A percentile compares a stretch with the other conserved stretches of the same genome.
These are phyloP conservation scores for Keithomyces neogunnii DNA, from an alignment of 2,329 filamentous ascomycete species.

Conservation along the genomic window DNA sequence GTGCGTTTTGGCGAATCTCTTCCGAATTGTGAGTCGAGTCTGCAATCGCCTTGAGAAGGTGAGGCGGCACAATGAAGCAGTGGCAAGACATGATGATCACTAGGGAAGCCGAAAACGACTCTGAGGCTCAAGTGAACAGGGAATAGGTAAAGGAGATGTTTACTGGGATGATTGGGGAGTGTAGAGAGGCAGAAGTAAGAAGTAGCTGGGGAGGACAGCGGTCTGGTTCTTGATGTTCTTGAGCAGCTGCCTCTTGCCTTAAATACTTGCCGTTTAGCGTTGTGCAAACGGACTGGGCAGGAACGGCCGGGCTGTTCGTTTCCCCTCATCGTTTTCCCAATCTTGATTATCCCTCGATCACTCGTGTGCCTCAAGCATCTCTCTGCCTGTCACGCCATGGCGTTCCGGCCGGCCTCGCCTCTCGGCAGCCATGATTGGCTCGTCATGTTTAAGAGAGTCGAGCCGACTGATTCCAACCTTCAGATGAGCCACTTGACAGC, in stretches of 20 bases:
- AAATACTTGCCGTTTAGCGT: neutral
- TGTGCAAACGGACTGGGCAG: neutral
- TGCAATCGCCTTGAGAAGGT: slow-evolving; percentile 35
- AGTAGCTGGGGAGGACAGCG: no score
- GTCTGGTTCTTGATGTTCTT: neutral
- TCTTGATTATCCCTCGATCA: neutral
- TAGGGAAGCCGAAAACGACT: neutral
- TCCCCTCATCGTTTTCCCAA: neutral
- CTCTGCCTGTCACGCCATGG: no score
- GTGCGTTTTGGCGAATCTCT: slow-evolving; percentile 26
- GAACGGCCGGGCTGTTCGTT: neutral
- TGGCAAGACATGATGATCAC: slow-evolving; percentile 12
- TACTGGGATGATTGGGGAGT: neutral
- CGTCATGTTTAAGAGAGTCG: no score
- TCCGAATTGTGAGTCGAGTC: slow-evolving; percentile 28
- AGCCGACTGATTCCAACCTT: no score
- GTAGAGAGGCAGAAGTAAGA: neutral
- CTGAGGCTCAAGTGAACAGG: neutral
- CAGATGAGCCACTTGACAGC: no score
- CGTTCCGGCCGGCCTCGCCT: neutral
- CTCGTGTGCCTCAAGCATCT: no score
- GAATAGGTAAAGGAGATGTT: neutral
- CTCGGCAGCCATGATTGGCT: neutral
- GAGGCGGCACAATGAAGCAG: slow-evolving; percentile 37
- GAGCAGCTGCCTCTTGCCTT: neutral